Conservation (phyloP, 2,329 filamentous ascomycete species). For the Hortaea werneckii region DNA sequence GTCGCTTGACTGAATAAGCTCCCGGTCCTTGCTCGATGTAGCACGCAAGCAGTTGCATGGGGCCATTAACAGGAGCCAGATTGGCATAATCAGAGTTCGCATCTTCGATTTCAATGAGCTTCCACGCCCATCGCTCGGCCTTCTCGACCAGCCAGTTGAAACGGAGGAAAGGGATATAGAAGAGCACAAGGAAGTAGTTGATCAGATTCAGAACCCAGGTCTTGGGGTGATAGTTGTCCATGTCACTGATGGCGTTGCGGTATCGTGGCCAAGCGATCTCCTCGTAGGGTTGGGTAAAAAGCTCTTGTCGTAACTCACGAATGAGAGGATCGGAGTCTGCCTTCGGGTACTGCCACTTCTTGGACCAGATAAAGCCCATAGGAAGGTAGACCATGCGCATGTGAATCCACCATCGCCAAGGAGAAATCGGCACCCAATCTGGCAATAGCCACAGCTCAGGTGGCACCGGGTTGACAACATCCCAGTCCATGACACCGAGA, state of each 20-base stretch:
- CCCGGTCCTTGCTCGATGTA: constrained; percentile 77
- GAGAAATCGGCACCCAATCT: constrained; percentile 26
- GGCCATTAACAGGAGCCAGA: constrained; percentile 78
- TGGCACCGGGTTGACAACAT: constrained; percentile 86
- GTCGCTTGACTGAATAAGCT: constrained; percentile 58
- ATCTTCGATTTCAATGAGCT: constrained; percentile 82
- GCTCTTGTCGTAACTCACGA: constrained; percentile 62
- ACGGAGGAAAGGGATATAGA: constrained; percentile 74
- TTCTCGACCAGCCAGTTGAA: constrained; percentile 53
- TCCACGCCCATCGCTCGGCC: constrained; percentile 72
- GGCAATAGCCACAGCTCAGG: constrained; percentile 69
- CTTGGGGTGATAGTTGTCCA: constrained; percentile 91
- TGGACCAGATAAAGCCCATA: constrained; percentile 85
- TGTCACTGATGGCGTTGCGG: constrained; percentile 68
- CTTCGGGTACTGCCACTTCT: constrained; percentile 65
- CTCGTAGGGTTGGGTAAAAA: constrained; percentile 70
- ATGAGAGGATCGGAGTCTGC: constrained; percentile 53
- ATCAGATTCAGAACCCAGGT: constrained; percentile 66
- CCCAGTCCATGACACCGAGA: constrained; percentile 75
- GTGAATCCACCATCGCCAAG: constrained; percentile 56
- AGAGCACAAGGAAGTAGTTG: constrained; percentile 67
- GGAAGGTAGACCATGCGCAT: constrained; percentile 93
- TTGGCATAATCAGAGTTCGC: constrained; percentile 81
- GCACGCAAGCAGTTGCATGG: constrained; percentile 81
- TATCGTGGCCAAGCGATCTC: constrained; percentile 67